phyloP scores from a whole-genome alignment of 2,329 filamentous ascomycete species.

The Penicillium vulpinum region DNA sequence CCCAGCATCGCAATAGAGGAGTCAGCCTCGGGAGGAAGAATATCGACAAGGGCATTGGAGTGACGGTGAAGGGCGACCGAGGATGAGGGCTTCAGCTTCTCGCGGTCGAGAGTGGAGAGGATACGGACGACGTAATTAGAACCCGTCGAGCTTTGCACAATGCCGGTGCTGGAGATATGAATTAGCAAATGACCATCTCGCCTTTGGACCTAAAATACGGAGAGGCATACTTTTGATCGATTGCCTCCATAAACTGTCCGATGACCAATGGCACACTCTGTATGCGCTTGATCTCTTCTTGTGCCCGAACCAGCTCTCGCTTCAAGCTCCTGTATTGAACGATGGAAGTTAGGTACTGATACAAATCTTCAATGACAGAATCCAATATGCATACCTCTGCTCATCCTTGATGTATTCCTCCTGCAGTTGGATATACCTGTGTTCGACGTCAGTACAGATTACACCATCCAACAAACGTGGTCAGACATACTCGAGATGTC shows the following conservation, averaged over 20 bases:
- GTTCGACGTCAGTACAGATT: conserved; percentile 20
- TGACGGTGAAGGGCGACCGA: conserved; percentile 97
- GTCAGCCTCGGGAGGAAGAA: conserved; percentile 96
- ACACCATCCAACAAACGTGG: conserved; percentile 1
- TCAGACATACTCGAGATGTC: conserved; percentile 79
- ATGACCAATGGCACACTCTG: conserved; percentile 98
- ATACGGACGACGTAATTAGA: conserved; percentile 99
- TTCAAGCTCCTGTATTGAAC: conserved; percentile 73
- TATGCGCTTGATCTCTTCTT: conserved; percentile 99
- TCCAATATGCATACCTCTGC: conserved; percentile 64
- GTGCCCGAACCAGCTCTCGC: conserved; percentile 91
- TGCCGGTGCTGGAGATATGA: conserved; percentile 70
- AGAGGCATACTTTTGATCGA: conserved; percentile 85
- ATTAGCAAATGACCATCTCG: conserved; percentile 9
- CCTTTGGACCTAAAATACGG: neutral
- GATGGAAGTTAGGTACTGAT: conserved; percentile 12
- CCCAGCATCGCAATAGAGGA: conserved; percentile 98
- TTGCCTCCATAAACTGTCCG: conserved; percentile 99
- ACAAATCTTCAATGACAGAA: neutral
- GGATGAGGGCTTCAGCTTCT: conserved; percentile 95
- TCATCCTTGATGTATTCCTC: conserved; percentile 99
- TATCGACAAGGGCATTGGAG: conserved; percentile 97
- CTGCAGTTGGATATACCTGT: conserved; percentile 89
- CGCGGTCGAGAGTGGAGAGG: conserved; percentile 94
- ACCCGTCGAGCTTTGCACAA: conserved; percentile 96